phyloP scores from a whole-genome alignment of 139 green algal genomes.

The Parachlorella kessleri region DNA sequence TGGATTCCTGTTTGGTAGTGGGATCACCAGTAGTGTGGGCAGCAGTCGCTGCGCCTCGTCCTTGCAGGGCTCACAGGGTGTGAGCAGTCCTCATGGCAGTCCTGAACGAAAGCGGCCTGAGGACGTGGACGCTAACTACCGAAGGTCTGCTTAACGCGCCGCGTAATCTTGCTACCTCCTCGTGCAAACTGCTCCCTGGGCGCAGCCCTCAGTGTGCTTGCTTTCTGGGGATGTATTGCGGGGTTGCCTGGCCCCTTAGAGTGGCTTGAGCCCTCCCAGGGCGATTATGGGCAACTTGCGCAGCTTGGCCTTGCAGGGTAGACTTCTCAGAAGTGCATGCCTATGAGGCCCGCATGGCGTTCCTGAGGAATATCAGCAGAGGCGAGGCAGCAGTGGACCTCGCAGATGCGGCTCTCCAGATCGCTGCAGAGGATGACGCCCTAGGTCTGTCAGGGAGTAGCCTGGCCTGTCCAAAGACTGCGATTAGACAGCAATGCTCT shows the following conservation, averaged over 20 bases:
- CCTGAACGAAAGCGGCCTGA: neutral
- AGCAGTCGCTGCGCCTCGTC: too few species aligned
- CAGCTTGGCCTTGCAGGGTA: conserved; percentile 19
- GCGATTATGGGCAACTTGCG: neutral
- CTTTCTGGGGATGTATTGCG: neutral
- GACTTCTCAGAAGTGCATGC: conserved; percentile 56
- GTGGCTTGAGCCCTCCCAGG: neutral
- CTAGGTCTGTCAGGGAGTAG: conserved; percentile 58
- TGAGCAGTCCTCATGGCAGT: too few species aligned
- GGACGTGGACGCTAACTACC: neutral
- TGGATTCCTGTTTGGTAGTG: too few species aligned
- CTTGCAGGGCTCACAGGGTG: too few species aligned
- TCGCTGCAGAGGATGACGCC: conserved; percentile 80
- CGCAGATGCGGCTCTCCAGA: conserved; percentile 60
- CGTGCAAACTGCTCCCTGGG: neutral
- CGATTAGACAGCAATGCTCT: too few species aligned
- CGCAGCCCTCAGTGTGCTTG: neutral
- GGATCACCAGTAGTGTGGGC: too few species aligned
- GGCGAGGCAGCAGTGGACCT: conserved; percentile 60
- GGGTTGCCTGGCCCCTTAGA: neutral
- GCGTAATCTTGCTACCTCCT: neutral
- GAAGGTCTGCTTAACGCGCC: neutral
- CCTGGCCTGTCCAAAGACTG: too few species aligned
- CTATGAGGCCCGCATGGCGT: conserved; percentile 44
- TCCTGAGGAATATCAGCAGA: conserved; percentile 37